These are phyloP conservation scores for Teunomyces pallodes DNA, from an alignment of 805 yeast species.

Conservation along the genomic window DNA sequence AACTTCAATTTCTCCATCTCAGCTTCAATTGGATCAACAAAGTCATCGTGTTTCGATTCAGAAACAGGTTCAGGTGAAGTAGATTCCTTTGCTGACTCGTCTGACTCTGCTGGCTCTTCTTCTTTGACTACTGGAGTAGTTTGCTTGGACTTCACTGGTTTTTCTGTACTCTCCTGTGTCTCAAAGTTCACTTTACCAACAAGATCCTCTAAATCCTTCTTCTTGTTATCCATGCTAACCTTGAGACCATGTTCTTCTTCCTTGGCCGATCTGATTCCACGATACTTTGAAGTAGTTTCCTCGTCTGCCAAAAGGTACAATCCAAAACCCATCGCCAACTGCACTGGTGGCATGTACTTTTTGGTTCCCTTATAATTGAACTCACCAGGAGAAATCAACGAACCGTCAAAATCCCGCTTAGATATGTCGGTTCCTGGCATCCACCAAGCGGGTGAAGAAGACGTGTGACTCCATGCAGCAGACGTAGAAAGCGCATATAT, in stretches of 20 bases:
- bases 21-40: constrained; percentile 11
- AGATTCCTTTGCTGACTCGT: not conserved
- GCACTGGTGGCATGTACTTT: constrained; percentile 71
- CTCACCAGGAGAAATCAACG: constrained; percentile 58
- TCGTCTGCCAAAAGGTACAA: constrained; percentile 70
- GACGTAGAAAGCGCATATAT: constrained; percentile 77
- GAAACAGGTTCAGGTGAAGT: constrained; percentile 4
- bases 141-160: not conserved
- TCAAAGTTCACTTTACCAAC: constrained; percentile 3
- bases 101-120: not conserved
- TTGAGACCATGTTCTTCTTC: constrained; percentile 40
- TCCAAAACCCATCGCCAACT: constrained; percentile 86
- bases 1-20: constrained; percentile 9
- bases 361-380: constrained; percentile 56
- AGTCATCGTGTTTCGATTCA: constrained; percentile 9
- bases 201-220: constrained; percentile 33
- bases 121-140: not conserved
- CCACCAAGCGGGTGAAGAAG: constrained; percentile 83
- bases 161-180: not conserved
- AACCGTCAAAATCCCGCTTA: constrained; percentile 62
- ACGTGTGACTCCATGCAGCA: constrained; percentile 86
- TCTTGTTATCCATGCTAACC: constrained; percentile 33
- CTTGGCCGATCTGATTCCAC: constrained; percentile 24
- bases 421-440: constrained; percentile 67
- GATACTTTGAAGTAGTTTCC: constrained; percentile 41